Evolutionary conservation across 768 basidiomycete species (phyloP), one percentile per base, ranked within the genome.

Genomic region (Panaeolus cyanescens): DNA sequence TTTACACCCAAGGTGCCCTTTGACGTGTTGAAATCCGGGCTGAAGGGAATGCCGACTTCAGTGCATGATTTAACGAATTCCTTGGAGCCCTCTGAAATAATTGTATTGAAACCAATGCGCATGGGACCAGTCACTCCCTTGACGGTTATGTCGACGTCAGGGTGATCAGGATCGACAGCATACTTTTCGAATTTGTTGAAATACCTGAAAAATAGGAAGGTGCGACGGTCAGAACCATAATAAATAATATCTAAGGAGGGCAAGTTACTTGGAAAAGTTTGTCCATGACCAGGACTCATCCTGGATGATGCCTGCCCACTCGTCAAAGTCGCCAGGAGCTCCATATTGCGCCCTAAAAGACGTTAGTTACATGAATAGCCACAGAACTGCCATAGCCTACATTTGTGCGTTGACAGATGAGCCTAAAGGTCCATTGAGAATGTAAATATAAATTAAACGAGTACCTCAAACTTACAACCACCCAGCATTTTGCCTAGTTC

Each of bases 161-260:
- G 83, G 64, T 82, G 84, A 7, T 76, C 68, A 0, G 80, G 72
- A 62, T 86, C 77, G 3, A 84, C 83, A 39, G 74, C 74, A 64
- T 80, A 90, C 17, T 74, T 79, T 70, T 92, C 89, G 42, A 91
- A 89, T 70, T 89, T 91, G 33, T 70, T 78, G 67, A 91, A 86
- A 65, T 89, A 91, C 34, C 88, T 90, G 60, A 34, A 33, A n/a
- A 15, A 42, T 2, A 25, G n/a, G 40, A 17, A 19, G 20, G n/a
- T 32, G n/a, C 30, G 8, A 28, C 22, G 8, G 25, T 30, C n/a
- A 56, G 15, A 28, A 22, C 30, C 3, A 36, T 20, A 20, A 30
- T 20, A 15, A 22, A n/a, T 12, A 15, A 30, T 10, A 50, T 15
- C 45, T 28, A 1, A 13, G 25, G 54, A 7, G 33, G 13, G 10